Conservation (phyloP, 2,329 filamentous ascomycete genomes). For the Scytalidium sp. region DNA sequence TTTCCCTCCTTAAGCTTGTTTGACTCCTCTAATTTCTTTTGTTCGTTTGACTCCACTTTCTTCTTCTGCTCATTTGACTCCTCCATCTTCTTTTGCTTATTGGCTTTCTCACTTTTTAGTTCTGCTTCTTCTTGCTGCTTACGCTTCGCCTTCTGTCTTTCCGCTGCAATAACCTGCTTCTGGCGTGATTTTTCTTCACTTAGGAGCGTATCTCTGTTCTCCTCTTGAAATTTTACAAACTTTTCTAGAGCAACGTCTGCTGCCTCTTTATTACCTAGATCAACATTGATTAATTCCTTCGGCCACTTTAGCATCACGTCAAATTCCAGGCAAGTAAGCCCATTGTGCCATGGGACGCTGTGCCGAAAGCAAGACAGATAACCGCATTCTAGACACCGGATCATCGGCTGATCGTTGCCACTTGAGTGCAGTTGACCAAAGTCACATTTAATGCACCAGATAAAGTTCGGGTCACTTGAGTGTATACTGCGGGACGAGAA, state of each 20-base stretch:
- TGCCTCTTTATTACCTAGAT: slow-evolving; percentile 6
- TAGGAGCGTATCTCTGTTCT: neutral
- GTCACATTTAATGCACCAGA: slow-evolving; percentile 14
- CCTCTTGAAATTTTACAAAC: neutral
- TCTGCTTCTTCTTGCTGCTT: slow-evolving; percentile 3
- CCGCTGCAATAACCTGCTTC: neutral
- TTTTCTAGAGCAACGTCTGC: too few species aligned
- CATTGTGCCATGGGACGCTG: slow-evolving; percentile 8
- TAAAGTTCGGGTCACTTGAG: slow-evolving; percentile 7
- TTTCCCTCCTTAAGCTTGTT: neutral
- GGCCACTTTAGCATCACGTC: slow-evolving; percentile 11
- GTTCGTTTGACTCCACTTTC: slow-evolving; percentile 2
- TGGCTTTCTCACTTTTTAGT: neutral
- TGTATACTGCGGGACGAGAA: slow-evolving; percentile 11
- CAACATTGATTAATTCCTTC: slow-evolving; percentile 5
- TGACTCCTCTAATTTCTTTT: slow-evolving; percentile 1
- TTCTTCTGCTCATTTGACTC: slow-evolving; percentile 5
- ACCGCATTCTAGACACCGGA: slow-evolving; percentile 10
- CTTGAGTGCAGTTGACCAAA: slow-evolving; percentile 11
- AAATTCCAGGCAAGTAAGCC: slow-evolving; percentile 14
- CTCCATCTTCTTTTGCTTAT: neutral
- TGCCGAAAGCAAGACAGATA: slow-evolving; percentile 12
- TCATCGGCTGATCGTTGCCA: slow-evolving; percentile 8
- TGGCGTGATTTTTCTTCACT: neutral
- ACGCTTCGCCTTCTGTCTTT: neutral